Evolutionary conservation across 768 basidiomycete genomes (phyloP).

Genomic region (Russula olivacea): DNA sequence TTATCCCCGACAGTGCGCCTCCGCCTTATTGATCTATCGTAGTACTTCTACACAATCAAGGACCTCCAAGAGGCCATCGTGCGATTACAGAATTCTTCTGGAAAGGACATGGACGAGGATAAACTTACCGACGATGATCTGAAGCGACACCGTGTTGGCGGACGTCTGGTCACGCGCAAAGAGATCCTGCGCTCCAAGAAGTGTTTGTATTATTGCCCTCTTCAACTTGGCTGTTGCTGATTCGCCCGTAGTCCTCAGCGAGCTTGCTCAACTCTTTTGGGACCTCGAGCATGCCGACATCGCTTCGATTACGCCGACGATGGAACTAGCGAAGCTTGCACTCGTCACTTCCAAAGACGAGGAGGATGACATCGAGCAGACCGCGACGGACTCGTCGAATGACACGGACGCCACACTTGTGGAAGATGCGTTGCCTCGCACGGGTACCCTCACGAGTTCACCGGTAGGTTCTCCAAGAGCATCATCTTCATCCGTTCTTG

Average conservation of each 20-base stretch:
- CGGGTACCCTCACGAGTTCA: conserved; percentile 30
- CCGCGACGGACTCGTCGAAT: conserved; percentile 74
- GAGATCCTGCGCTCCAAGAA: conserved; percentile 82
- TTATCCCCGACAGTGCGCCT: background rate
- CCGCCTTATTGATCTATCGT: conserved; percentile 9
- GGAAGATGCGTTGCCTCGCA: conserved; percentile 49
- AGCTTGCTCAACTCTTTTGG: conserved; percentile 73
- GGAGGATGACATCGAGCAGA: conserved; percentile 69
- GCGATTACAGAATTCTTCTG: conserved; percentile 48
- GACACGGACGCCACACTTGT: conserved; percentile 87
- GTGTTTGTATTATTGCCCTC: conserved; percentile 42
- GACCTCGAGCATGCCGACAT: conserved; percentile 61
- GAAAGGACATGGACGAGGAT: conserved; percentile 55
- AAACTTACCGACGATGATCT: conserved; percentile 77
- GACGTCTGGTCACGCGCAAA: conserved; percentile 69
- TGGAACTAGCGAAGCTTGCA: conserved; percentile 87
- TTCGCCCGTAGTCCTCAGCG: conserved; percentile 57
- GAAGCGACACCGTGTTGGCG: conserved; percentile 81
- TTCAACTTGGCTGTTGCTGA: conserved; percentile 19
- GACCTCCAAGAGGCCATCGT: conserved; percentile 75
- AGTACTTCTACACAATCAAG: conserved; percentile 97
- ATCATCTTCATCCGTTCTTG: conserved; percentile 43
- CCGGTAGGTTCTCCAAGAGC: conserved; percentile 28
- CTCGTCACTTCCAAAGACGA: conserved; percentile 88
- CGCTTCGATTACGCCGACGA: conserved; percentile 70